Base-by-base conservation (phyloP, 805 yeast species). In the Clavispora phyllophila region DNA sequence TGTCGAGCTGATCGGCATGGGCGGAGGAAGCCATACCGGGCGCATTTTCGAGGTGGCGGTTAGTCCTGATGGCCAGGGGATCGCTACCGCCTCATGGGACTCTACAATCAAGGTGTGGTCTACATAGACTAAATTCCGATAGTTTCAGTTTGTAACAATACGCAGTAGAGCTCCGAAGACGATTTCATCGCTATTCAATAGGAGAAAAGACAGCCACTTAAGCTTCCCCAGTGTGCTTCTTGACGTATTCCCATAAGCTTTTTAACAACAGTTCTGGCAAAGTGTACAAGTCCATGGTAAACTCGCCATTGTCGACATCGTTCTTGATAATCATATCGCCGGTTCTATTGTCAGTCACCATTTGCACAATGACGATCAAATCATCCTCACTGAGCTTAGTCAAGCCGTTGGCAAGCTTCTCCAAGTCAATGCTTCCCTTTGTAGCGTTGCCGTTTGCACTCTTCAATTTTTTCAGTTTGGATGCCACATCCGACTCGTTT, bases 291-390 rank as follows among this genome's bases (percentile, higher is more conserved):
- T 91, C 99, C 87, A 91, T 87, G 42, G 95, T 88, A 63, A 93
- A 91, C 70, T 93, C 98, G 41, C 99, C 99, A 56, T 87, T 91
- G 48, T 91, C 98, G 39, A 87, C 89, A 57, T 91, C 96, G 63
- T 93, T 91, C 61, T 90, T 90, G 55, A 91, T 84, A 65, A 85
- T 89, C 96, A 91, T 91, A 38, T 91, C 98, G 36, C 87, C 80
- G 5, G 98, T 88, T 60, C 87, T 79, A 68, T 93, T 93, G 63
- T 91, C 98, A 35, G 96, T 89, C 32, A 91, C 93, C 96, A 91
- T 90, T 66, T 91, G 98, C 42, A 91, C 98, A 38, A 93, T 93
- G 26, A 89, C 95, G 39, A 93, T 79, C 53, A 91, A 73, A 64
- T 93, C 97, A 60, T 93, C 98, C 65, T 91, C 98, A 45, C 75